Evolutionary conservation across 345 rosid species (phyloP).

Genomic region (Leavenworthia alabamica): DNA sequence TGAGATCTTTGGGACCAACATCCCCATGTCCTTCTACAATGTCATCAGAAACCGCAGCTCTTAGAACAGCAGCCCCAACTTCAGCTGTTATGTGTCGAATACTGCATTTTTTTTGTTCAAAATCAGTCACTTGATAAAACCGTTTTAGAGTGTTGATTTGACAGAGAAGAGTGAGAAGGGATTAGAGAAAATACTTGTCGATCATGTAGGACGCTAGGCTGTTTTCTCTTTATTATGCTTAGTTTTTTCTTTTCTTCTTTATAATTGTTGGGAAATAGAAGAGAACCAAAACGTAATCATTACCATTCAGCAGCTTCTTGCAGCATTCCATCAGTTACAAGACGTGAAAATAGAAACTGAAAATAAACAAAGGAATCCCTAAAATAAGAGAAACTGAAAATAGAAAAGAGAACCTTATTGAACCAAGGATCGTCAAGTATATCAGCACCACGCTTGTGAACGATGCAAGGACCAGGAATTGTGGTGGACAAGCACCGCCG

Average conservation of each 20-base stretch:
- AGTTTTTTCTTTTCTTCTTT: not conserved
- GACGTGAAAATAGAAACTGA: constrained; percentile 25
- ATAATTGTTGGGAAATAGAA: not conserved
- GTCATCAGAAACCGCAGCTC: constrained; percentile 72
- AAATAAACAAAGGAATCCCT: constrained; percentile 4
- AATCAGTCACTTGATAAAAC: not conserved
- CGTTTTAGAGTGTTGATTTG: not conserved
- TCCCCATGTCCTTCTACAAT: constrained; percentile 84
- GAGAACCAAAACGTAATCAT: not conserved
- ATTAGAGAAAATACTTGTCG: constrained; percentile 47
- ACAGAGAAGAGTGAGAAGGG: not conserved
- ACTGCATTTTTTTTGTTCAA: constrained; percentile 40
- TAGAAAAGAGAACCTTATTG: constrained; percentile 56
- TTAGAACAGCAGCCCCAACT: constrained; percentile 90
- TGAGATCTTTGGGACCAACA: constrained; percentile 63
- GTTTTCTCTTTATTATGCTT: constrained; percentile 7
- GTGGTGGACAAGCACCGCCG: constrained; percentile 58
- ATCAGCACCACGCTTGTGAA: constrained; percentile 95
- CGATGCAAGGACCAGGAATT: constrained; percentile 88
- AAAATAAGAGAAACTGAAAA: not conserved
- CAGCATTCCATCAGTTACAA: constrained; percentile 80
- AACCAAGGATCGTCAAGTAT: constrained; percentile 99
- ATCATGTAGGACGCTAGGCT: constrained; percentile 98
- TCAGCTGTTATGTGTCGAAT: constrained; percentile 86
- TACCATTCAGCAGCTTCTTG: constrained; percentile 96